Base-by-base conservation (phyloP, 176 grass and related monocot species). In the Phyllostachys edulis region DNA sequence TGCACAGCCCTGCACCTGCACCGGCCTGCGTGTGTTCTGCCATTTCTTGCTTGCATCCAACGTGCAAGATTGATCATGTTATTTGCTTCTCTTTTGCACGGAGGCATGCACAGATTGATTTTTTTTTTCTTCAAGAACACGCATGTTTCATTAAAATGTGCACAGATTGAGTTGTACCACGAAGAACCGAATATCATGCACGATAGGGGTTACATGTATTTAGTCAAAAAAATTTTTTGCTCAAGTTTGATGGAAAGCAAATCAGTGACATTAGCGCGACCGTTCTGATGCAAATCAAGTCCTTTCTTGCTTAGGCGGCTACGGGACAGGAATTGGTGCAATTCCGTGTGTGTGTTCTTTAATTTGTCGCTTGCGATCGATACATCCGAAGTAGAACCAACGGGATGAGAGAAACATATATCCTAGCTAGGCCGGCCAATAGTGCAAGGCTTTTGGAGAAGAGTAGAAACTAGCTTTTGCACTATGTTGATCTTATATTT, bases 361-460 rank as follows among this genome's bases (percentile, higher is more conserved):
- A n/a, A n/a, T n/a, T 24, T 75, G 69, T 67, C 60, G 4, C 61
- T 74, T 81, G 73, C 39, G 18, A 75, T 80, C 47, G 13, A 80
- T 80, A 36, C 34, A 1, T 36, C 10, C 45, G 2, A 6, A 21
- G 17, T 32, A 41, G 55, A 73, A 80, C 39, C 4, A 42, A 65
- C 56, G 27, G 14, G 3, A 24, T 21, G 14, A 44, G 6, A 56
- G 3, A n/a, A n/a, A 32, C 1, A 79, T 73, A 55, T 65, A 39
- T 14, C 5, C 13, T 17, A 69, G 14, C 38, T 44, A 39, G 34
- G 68, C 45, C 77, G 69, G 77, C 78, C 78, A 75, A 38, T 67
- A 57, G 47, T 47, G 56, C 1, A 50, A 39, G 2, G 36, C 50
- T 32, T 71, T 71, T 18, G 67, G 56, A 24, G 56, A 59, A 24